Base-by-base conservation (phyloP, 1,284 basidiomycete species). In the Puccinia coronata region DNA sequence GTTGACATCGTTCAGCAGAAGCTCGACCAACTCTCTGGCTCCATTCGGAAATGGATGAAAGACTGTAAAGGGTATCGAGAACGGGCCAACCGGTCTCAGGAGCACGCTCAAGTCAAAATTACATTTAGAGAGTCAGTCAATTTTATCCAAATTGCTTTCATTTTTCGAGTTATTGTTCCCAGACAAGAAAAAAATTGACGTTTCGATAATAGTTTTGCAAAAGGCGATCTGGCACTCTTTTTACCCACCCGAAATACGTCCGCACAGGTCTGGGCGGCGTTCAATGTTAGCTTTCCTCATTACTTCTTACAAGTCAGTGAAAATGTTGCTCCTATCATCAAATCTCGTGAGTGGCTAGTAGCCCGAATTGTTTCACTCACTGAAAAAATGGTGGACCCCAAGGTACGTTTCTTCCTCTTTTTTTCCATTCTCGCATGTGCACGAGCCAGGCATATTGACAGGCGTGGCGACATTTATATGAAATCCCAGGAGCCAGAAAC, bases 251-350 rank as follows among this genome's bases (percentile, higher is more conserved):
- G 96, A 71, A 97, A 97, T 86, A n/a, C n/a, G n/a, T 93, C 94
- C 25, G 92, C 92, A 55, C 94, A 94, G 85, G 93, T 94, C 0
- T 98, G 95, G 95, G 95, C 95, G n/a, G 95, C 95, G 23, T 97
- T 97, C 87, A 97, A 97, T 87, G 94, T 97, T 9, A 95, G 93
- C 8, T 96, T 94, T 86, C 96, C 96, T 49, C 96, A 98, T 87
- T 96, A 96, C 87, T 99, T 99, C 88, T 90, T 99, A 63, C 91
- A 94, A 85, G 92, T 94, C 8, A 92, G 91, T 0, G 92, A 92
- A 0, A 90, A 91, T 83, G 89, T 98, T 55, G 92, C 91, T 14
- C 93, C 96, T 84, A 92, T 95, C 59, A 83, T 87, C 65, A 83
- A 84, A 78, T 85, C 83, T 11, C 85, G 84, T 23, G 83, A 84